phyloP scores from a whole-genome alignment of 108 stramenopile genomes.

The Fistulifera solaris region DNA sequence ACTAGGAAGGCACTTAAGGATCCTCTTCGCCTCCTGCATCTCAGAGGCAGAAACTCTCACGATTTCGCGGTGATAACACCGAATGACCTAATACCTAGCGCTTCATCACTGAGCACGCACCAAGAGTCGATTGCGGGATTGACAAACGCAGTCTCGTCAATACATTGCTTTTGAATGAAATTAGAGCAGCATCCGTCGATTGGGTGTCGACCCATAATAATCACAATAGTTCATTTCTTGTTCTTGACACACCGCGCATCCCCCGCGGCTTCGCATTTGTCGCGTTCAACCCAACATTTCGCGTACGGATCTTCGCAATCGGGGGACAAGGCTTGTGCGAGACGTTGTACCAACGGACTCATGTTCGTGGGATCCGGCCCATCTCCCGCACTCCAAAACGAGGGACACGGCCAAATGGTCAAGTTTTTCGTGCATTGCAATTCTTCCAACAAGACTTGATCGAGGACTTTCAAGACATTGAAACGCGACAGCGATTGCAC shows the following conservation, averaged over 20 bases:
- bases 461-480: conserved; percentile 25
- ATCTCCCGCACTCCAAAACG: conserved; percentile 63
- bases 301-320: conserved; percentile 52
- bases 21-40: too few relatives aligned
- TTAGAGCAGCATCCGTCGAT: too few relatives aligned
- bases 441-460: conserved; percentile 46
- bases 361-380: conserved; percentile 6
- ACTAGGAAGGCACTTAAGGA: too few relatives aligned
- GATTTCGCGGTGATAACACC: too few relatives aligned
- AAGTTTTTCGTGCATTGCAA: conserved; percentile 41
- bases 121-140: too few relatives aligned
- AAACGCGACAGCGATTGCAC: conserved; percentile 4
- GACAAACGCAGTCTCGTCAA: too few relatives aligned
- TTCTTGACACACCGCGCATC: conserved; percentile 38
- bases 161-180: too few relatives aligned
- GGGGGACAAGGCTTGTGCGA: conserved; percentile 44
- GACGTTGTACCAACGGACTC: conserved; percentile 14
- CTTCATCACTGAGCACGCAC: too few relatives aligned
- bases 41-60: too few relatives aligned
- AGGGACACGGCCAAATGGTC: conserved; percentile 66
- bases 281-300: conserved; percentile 53
- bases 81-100: too few relatives aligned
- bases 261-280: conserved; percentile 60
- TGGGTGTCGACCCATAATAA: too few relatives aligned
- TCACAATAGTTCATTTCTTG: too few relatives aligned